Evolutionary conservation across 202 grass and related monocot genomes (phyloP).

Genomic region (Bolboschoenoplectus hybrid): DNA sequence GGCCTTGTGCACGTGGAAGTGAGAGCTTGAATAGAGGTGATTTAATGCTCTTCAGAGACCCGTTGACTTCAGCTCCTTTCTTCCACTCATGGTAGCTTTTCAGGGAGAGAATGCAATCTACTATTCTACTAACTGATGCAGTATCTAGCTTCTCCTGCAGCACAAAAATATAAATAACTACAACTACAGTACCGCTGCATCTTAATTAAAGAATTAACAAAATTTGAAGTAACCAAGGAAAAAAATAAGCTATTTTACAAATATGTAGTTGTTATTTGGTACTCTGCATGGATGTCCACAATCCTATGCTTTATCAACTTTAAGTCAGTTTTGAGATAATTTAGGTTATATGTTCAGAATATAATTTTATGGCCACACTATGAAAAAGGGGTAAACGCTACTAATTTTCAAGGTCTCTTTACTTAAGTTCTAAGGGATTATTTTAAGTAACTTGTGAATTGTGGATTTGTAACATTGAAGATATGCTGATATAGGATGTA

Average conservation of each 20-base stretch:
- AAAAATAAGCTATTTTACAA: neutral
- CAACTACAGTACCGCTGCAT: neutral
- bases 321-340: neutral
- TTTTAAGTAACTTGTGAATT: neutral
- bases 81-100: slow-evolving; percentile 74
- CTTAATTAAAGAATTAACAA: neutral
- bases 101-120: slow-evolving; percentile 72
- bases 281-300: slow-evolving; percentile 5
- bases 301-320: neutral
- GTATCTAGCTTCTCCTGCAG: slow-evolving; percentile 66
- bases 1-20: slow-evolving; percentile 31
- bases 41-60: slow-evolving; percentile 61
- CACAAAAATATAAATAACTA: slow-evolving; percentile 44
- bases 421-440: neutral
- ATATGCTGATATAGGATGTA: slow-evolving; percentile 19
- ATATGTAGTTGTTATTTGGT: neutral
- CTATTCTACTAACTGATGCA: slow-evolving; percentile 66
- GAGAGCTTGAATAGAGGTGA: slow-evolving; percentile 58
- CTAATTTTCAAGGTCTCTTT: slow-evolving; percentile 6
- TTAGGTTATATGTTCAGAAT: neutral
- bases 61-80: slow-evolving; percentile 43
- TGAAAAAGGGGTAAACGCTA: neutral
- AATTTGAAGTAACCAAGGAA: neutral
- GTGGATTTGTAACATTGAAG: slow-evolving; percentile 2
- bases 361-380: neutral